These are phyloP conservation scores for Russula sp. DNA, from an alignment of 768 basidiomycete species.

Conservation along the genomic window DNA sequence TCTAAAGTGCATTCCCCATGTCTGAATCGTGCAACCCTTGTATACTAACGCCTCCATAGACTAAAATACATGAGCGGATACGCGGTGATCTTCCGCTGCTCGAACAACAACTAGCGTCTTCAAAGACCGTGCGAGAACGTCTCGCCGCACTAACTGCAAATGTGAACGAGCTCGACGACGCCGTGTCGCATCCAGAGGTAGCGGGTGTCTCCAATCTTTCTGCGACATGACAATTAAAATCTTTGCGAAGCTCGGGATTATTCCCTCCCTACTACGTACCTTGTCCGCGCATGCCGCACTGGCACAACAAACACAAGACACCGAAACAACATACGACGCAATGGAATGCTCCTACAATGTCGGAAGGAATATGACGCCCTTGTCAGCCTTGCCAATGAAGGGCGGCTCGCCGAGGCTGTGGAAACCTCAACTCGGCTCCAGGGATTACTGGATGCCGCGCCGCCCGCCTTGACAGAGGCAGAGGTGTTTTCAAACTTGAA, in stretches of 20 bases:
- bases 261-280: constrained; percentile 54
- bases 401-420: constrained; percentile 64
- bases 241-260: constrained; percentile 57
- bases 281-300: constrained; percentile 61
- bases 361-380: constrained; percentile 47
- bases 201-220: constrained; percentile 24
- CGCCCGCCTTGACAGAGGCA: constrained; percentile 50
- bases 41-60: constrained; percentile 39
- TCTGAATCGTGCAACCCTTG: constrained; percentile 6
- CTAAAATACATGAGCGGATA: constrained; percentile 70
- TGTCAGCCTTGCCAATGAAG: constrained; percentile 48
- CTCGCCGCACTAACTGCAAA: constrained; percentile 49
- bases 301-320: constrained; percentile 60
- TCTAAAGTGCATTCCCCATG: constrained; percentile 57
- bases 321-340: constrained; percentile 48
- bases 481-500: constrained; percentile 54
- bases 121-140: constrained; percentile 63
- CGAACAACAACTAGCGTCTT: constrained; percentile 57
- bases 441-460: constrained; percentile 45
- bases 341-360: constrained; percentile 57
- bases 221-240: constrained; percentile 26
- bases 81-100: constrained; percentile 61
- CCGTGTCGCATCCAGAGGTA: constrained; percentile 62
- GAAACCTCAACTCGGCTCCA: constrained; percentile 45
- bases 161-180: constrained; percentile 50